A percentile compares a stretch with the other conserved stretches of the same genome.
phyloP scores from a whole-genome alignment of 352 stramenopile genomes.

The Labyrinthula sp. region DNA sequence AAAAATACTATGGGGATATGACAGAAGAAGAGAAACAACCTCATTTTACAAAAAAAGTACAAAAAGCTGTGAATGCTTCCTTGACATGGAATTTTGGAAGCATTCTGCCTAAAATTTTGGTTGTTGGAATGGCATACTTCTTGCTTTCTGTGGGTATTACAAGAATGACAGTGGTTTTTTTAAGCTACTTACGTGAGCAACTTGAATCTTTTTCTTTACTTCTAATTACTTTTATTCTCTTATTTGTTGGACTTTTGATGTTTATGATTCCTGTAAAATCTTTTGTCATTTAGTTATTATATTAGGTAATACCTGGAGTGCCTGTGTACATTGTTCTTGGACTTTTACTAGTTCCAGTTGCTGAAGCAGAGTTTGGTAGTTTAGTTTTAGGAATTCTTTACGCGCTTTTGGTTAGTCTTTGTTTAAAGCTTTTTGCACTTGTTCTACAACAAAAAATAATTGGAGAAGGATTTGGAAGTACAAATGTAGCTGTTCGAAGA shows the following conservation, averaged over 20 bases:
- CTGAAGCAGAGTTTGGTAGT: no score
- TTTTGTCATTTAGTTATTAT: no score
- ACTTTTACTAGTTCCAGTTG: slow-evolving; percentile 40
- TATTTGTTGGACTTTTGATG: slow-evolving; percentile 39
- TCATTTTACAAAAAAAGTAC: no score
- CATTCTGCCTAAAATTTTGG: slow-evolving; percentile 37
- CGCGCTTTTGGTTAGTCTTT: no score
- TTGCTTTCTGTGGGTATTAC: slow-evolving; percentile 38
- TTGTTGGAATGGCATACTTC: slow-evolving; percentile 41
- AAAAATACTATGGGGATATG: no score
- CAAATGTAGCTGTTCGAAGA: slow-evolving; percentile 34
- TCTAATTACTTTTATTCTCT: slow-evolving; percentile 37
- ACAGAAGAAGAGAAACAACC: no score
- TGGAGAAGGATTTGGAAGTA: slow-evolving; percentile 37
- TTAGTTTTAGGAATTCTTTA: no score
- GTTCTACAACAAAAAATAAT: slow-evolving; percentile 42
- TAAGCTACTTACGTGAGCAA: slow-evolving; percentile 37
- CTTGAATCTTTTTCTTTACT: slow-evolving; percentile 33
- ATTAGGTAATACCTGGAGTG: slow-evolving; percentile 40
- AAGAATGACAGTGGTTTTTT: slow-evolving; percentile 40
- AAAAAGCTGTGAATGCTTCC: not conserved
- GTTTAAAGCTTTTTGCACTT: slow-evolving; percentile 40
- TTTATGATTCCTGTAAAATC: slow-evolving; percentile 45
- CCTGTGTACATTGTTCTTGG: slow-evolving; percentile 42
- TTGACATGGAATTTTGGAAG: slow-evolving; percentile 19